Percentiles rank a stretch among this genome's conserved stretches.
Evolutionary conservation across 352 stramenopile genomes (phyloP).

Genomic region (Stephanocyclus meneghinianus): DNA sequence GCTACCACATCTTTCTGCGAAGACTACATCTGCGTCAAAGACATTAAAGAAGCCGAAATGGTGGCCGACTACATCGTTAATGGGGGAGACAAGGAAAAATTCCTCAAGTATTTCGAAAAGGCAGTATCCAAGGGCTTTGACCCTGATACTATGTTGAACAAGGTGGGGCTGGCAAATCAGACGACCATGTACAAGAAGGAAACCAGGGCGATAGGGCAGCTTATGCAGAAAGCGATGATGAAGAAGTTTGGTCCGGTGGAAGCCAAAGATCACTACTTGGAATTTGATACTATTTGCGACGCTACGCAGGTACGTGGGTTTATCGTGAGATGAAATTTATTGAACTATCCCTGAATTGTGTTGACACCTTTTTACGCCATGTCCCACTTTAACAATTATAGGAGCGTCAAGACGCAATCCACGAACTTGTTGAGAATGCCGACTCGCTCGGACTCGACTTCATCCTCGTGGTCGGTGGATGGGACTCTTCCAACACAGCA

Average conservation of each 20-base stretch:
- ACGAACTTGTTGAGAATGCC: conserved; percentile 82
- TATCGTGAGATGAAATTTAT: neutral
- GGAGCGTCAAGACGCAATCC: conserved; percentile 86
- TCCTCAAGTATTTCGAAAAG: conserved; percentile 85
- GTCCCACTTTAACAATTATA: conserved; percentile 18
- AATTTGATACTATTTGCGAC: conserved; percentile 89
- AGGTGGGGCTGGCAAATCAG: conserved; percentile 87
- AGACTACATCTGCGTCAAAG: conserved; percentile 87
- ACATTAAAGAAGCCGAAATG: conserved; percentile 87
- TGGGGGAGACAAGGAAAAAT: conserved; percentile 83
- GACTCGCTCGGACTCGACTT: conserved; percentile 81
- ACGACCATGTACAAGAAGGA: conserved; percentile 91
- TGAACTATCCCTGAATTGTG: too few relatives aligned
- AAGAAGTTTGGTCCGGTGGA: conserved; percentile 84
- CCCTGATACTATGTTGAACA: conserved; percentile 85
- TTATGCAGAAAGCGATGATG: conserved; percentile 87
- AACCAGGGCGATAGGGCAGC: conserved; percentile 80
- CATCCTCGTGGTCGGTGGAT: conserved; percentile 87
- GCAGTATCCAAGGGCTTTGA: conserved; percentile 86
- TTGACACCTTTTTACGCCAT: neutral
- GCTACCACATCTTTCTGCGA: conserved; percentile 85
- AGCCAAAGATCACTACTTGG: conserved; percentile 82
- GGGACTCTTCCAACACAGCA: conserved; percentile 87
- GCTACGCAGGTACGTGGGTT: conserved; percentile 81
- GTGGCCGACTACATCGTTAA: conserved; percentile 86